Evolutionary conservation across 805 yeast genomes (phyloP), one percentile per base, ranked within the genome.

Genomic region (Ogataea pignaliae): DNA sequence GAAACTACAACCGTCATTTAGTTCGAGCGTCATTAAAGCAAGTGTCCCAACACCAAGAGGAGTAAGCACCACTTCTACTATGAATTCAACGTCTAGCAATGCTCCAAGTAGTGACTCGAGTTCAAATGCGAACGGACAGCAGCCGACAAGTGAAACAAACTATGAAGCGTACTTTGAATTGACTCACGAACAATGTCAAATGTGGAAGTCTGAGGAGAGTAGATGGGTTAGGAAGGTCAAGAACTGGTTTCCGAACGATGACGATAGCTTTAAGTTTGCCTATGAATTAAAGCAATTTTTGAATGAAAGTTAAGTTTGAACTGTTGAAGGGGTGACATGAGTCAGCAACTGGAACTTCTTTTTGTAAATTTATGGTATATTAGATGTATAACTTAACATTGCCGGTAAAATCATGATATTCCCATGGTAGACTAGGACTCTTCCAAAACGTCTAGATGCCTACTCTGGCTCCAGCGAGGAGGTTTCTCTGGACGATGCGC

Each of bases 191-290:
- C 52, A 55, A 48, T 59, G 56, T 41, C 56, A 48, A 31, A 26
- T 37, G 7, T 65, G 67, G 66, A 56, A 54, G 36, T 36, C 42
- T 28, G 71, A 66, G 47, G 68, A 65, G 41, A 33, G 29, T 18
- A 57, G 68, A 41, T 66, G 71, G 71, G 29, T 41, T 3, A 48
- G 68, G 16, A 66, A 66, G 44, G 68, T 64, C 14, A 55, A 60
- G 3, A 62, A 59, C 43, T 66, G 71, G 71, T 65, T 66, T 39
- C 64, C 66, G 1, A 49, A 50, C 33, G 54, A 55, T 34, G 55
- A 54, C 32, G 59, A 57, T 13, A 39, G 44, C 16, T 51, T 61
- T 36, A 55, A 48, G 4, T 58, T 57, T 32, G 60, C 64, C 32
- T 63, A 61, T 39, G 66, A 63, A 37, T 41, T 63, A 18, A 63